Base-by-base conservation (phyloP, 768 basidiomycete species). In the Crassisporium funariophilum region DNA sequence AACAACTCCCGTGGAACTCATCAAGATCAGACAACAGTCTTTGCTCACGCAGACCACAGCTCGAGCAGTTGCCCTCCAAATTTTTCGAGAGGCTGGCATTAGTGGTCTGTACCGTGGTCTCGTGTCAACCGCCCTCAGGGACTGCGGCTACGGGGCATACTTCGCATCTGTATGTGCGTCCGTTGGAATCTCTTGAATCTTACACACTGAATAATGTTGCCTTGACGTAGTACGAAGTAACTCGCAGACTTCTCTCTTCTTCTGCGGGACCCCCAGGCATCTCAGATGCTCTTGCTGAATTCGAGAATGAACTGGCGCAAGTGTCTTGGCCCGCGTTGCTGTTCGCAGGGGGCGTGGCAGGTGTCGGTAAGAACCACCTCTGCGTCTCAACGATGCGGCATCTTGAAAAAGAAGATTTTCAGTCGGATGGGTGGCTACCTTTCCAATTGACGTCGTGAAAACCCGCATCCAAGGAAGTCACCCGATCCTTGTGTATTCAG, bases 391-490 rank as follows among this genome's bases (percentile, higher is more conserved):
- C 31, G 10, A 39, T 44, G 20, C 31, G 27, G 23, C 25, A 20
- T 21, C 36, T 6, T n/a, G n/a, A n/a, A n/a, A n/a, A n/a, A n/a
- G n/a, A n/a, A n/a, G n/a, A n/a, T 47, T 41, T 51, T 15, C 37
- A 77, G 77, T 77, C 7, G 88, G 88, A 7, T 95, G 91, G 91
- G 27, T 83, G 0, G 74, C 71, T 2, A 95, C 92, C 1, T 97
- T 95, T 63, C 91, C 91, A 2, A 72, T 93, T 45, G 93, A 97
- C 59, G 87, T 93, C 3, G 76, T 95, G 50, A 95, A 97, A 70
- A 95, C 94, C 11, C 81, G 92, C 4, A 80, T 94, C 56, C 93
- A 97, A 64, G 80, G 81, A 21, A 72, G 63, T 27, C 59, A 67
- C 25, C 54, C 58, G 4, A 41, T 61, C 10, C 23, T 35, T 29